Evolutionary conservation across 1,284 basidiomycete genomes (phyloP).

Genomic region (Ustilago curta): DNA sequence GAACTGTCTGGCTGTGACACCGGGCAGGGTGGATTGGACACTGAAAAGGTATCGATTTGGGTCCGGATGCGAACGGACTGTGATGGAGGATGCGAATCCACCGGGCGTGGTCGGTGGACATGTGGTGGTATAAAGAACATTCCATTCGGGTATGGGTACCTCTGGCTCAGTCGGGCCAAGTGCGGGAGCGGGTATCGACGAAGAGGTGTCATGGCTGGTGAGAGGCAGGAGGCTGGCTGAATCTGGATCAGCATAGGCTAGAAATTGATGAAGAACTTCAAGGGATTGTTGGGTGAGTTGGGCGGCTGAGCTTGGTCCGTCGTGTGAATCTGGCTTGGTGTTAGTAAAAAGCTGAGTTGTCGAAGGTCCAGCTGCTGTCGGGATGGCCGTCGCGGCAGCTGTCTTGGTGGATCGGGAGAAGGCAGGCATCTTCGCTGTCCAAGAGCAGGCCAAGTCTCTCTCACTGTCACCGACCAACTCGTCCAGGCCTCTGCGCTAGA

Average conservation of each 20-base stretch:
- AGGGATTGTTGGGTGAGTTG: slow-evolving; percentile 41
- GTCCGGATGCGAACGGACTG: slow-evolving; percentile 54
- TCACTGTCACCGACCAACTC: background rate
- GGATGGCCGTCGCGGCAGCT: slow-evolving; percentile 1
- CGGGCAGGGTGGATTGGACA: slow-evolving; percentile 54
- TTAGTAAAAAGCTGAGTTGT: background rate
- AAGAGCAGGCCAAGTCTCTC: background rate
- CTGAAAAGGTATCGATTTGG: slow-evolving; percentile 55
- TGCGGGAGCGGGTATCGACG: slow-evolving; percentile 23
- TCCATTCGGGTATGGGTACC: slow-evolving; percentile 54
- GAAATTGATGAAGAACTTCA: slow-evolving; percentile 42
- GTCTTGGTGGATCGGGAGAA: slow-evolving; percentile 25
- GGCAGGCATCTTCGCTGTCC: background rate
- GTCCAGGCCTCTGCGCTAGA: background rate
- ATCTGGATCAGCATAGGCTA: slow-evolving; percentile 43
- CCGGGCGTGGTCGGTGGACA: slow-evolving; percentile 20
- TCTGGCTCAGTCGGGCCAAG: slow-evolving; percentile 19
- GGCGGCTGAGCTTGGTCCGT: slow-evolving; percentile 15
- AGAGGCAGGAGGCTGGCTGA: slow-evolving; percentile 36
- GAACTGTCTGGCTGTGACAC: slow-evolving; percentile 55
- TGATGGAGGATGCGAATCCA: slow-evolving; percentile 49
- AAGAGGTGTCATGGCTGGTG: slow-evolving; percentile 10
- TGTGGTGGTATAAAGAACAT: slow-evolving; percentile 48
- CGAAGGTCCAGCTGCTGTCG: slow-evolving; percentile 10
- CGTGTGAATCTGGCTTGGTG: background rate